These are phyloP conservation scores for Citrus sp. DNA, from an alignment of 345 rosid genomes.

Conservation along the genomic window DNA sequence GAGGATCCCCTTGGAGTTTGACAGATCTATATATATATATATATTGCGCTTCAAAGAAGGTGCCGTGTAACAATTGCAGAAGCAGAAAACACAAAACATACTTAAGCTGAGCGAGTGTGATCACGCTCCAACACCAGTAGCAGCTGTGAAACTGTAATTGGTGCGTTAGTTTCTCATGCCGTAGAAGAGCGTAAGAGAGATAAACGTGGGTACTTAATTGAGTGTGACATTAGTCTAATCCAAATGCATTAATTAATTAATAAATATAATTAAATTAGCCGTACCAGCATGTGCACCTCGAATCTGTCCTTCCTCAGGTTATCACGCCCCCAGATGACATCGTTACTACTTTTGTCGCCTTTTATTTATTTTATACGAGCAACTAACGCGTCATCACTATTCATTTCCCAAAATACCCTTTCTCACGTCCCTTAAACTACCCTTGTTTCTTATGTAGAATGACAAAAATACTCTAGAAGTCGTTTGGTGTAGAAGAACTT, in stretches of 20 bases:
- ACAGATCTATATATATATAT: no score
- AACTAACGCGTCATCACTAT: not conserved
- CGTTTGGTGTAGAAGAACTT: not conserved
- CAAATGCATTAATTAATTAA: no score
- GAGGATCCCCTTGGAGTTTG: no score
- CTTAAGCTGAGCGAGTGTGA: not conserved
- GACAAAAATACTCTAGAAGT: not conserved
- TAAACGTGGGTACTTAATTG: no score
- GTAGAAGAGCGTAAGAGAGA: not conserved
- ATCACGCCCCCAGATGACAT: conserved; percentile 13
- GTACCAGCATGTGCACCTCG: conserved; percentile 18
- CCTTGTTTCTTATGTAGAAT: not conserved
- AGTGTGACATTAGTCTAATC: no score
- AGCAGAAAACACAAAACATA: not conserved
- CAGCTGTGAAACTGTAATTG: not conserved
- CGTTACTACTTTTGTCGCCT: not conserved
- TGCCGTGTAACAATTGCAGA: not conserved
- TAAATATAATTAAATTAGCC: not conserved
- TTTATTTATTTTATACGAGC: no score
- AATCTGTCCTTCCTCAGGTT: conserved; percentile 20
- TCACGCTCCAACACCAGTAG: not conserved
- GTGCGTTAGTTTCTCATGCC: not conserved
- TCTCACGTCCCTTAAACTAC: not conserved
- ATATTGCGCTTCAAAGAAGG: no score
- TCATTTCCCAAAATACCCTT: not conserved